A percentile compares a stretch with the other conserved stretches of the same genome.
These are phyloP conservation scores for Candida koratica DNA, from an alignment of 805 yeast species.

Conservation along the genomic window DNA sequence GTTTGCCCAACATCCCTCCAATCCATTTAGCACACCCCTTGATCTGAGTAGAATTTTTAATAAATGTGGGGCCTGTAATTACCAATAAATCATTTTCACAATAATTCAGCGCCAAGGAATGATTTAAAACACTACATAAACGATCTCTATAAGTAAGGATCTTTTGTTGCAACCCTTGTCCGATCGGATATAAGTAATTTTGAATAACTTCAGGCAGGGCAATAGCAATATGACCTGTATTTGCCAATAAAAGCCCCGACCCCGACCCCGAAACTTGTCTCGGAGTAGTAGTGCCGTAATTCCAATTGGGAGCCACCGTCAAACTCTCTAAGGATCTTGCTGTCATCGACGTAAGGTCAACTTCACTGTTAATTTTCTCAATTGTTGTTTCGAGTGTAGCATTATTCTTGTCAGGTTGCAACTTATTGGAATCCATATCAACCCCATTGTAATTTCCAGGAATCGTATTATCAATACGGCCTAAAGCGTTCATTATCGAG, in stretches of 20 bases:
- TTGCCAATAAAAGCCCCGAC: conserved; percentile 22
- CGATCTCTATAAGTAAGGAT: conserved; percentile 28
- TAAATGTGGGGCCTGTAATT: conserved; percentile 37
- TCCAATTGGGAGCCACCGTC: conserved; percentile 12
- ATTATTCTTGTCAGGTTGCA: too few relatives aligned
- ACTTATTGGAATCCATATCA: too few relatives aligned
- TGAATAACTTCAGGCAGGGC: conserved; percentile 46
- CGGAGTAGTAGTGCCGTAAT: conserved; percentile 10
- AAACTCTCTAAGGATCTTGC: conserved; percentile 8
- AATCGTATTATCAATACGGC: too few relatives aligned
- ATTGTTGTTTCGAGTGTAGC: conserved; percentile 4
- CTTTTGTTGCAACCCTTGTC: conserved; percentile 23
- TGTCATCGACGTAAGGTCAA: conserved; percentile 1
- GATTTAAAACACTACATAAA: conserved; percentile 18
- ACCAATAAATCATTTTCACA: conserved; percentile 24
- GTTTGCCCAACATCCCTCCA: conserved; percentile 17
- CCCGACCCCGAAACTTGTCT: conserved; percentile 10
- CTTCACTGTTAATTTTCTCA: conserved; percentile 11
- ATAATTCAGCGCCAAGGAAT: background rate
- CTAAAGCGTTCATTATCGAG: background rate
- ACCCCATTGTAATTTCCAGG: too few relatives aligned
- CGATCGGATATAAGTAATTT: conserved; percentile 34
- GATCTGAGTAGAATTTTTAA: conserved; percentile 30
- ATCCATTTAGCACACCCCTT: conserved; percentile 43
- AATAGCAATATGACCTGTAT: conserved; percentile 33